Base-by-base conservation (phyloP, 2,329 filamentous ascomycete species). In the Zymoseptoria brevis region DNA sequence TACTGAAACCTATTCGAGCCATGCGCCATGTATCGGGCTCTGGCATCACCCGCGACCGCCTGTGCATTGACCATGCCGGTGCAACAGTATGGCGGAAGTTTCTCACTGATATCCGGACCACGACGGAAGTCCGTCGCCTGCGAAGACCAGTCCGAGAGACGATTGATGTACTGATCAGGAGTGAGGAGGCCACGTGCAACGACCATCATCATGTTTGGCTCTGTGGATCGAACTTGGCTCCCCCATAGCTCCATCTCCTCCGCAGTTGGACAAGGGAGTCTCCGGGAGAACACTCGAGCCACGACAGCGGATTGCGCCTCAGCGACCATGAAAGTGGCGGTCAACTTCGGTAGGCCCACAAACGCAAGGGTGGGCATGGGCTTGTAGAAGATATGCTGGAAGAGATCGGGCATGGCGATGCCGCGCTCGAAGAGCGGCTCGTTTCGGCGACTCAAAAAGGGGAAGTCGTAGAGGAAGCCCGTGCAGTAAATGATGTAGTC, bases 401-500 rank as follows among this genome's bases (percentile, higher is more conserved):
- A 58, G 19, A 60, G 35, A 19, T 60, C 19, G 8, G n/a, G 8
- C 7, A 59, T 54, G 19, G 16, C 11, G 53, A 56, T n/a, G 8
- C 57, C 57, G 30, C 48, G 3, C 8, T 19, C 8, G 49, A 56
- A 56, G 13, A 59, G 45, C 53, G 22, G n/a, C 8, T 56, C 22
- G 22, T 22, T 22, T 41, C 55, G 13, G n/a, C 26, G 19, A 8
- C 16, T 30, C 22, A n/a, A 6, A 50, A 64, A 62, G 7, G 59
- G 22, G 35, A 57, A 59, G 29, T 60, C 45, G 59, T 56, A 63
- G 6, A 11, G 9, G 53, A 61, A 63, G 41, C 61, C 59, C 8
- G 61, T 63, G 57, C 61, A 63, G 49, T 41, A 54, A 35, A 63
- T 54, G 51, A 63, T 45, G 5, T 48, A 22, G 50, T 64, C 57